Evolutionary conservation across 352 stramenopile genomes (phyloP), one percentile per base, ranked within the genome.

Genomic region (Phytophthora aleatoria): DNA sequence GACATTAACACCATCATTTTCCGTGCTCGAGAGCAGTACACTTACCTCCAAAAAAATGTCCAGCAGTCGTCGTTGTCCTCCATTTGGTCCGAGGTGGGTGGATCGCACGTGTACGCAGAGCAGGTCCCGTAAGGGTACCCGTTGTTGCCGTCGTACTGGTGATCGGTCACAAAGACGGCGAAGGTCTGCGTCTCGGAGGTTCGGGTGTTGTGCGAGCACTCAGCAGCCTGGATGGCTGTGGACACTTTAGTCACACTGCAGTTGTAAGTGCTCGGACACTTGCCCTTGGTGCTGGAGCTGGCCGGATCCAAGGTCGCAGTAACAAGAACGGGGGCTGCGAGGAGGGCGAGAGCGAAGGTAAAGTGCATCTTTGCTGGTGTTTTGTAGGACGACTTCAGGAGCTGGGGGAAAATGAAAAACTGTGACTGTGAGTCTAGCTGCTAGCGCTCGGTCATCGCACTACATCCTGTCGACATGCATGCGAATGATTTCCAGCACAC

Each of bases 191-290:
- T 67, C n/a, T 62, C 43, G 12, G 63, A 43, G 30, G 64, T 73
- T 42, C 71, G 71, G 12, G 67, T 79, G 60, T 79, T 79, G 71
- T 76, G 44, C 31, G 70, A 62, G 41, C 71, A 79, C 36, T 79
- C 71, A 26, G 71, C 71, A 35, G 71, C 71, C 52, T 79, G 71
- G 24, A 79, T 76, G 33, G 67, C 44, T 3, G 27, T 43, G 33
- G 60, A 72, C 1, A 60, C 20, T 47, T 60, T 69, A 39, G 56
- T 64, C 30, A 42, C 56, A 1, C 27, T 45, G 48, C 60, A 74
- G 31, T 71, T 62, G 56, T 69, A 65, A n/a, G 27, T 28, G 13
- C 41, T 68, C 5, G 57, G 61, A 20, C 65, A 75, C n/a, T 52
- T 50, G 12, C 54, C 62, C 33, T 70, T 67, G 6, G 50, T 61